Evolutionary conservation across 2,329 filamentous ascomycete species (phyloP).

Genomic region (Sclerotinia borealis): DNA sequence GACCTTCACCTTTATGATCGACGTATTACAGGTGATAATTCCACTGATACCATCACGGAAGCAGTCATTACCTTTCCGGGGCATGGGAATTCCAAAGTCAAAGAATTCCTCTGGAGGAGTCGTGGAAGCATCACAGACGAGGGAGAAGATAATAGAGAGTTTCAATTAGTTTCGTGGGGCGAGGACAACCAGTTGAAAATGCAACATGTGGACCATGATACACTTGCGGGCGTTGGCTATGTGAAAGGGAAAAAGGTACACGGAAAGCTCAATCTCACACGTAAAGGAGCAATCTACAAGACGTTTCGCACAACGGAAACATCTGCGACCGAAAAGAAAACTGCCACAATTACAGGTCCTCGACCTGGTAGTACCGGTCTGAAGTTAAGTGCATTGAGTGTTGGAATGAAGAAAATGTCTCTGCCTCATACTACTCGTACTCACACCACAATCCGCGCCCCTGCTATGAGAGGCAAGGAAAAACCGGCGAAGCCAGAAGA

Average conservation of each 20-base stretch:
- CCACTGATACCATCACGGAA: conserved; percentile 39
- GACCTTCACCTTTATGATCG: conserved; percentile 80
- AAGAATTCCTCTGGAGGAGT: conserved; percentile 85
- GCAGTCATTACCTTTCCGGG: conserved; percentile 55
- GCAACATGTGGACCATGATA: conserved; percentile 61
- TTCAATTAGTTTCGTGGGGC: conserved; percentile 90
- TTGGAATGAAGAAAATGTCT: conserved; percentile 38
- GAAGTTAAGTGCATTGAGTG: conserved; percentile 29
- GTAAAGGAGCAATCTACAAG: conserved; percentile 79
- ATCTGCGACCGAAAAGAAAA: conserved; percentile 50
- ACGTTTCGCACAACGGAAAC: conserved; percentile 73
- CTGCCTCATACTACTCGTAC: conserved; percentile 31
- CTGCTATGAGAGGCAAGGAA: conserved; percentile 31
- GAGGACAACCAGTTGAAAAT: conserved; percentile 77
- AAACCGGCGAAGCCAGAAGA: conserved; percentile 30
- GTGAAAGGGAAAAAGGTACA: conserved; percentile 60
- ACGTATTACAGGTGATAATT: conserved; percentile 39
- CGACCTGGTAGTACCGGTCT: conserved; percentile 41
- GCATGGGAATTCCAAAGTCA: conserved; percentile 62
- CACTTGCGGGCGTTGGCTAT: conserved; percentile 65
- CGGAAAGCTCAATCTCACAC: conserved; percentile 64
- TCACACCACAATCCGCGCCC: conserved; percentile 24
- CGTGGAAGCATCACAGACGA: conserved; percentile 62
- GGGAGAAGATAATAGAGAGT: conserved; percentile 76
- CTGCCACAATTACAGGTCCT: conserved; percentile 56